Evolutionary conservation across 768 basidiomycete genomes (phyloP).

Genomic region (Naganishia antarctica): DNA sequence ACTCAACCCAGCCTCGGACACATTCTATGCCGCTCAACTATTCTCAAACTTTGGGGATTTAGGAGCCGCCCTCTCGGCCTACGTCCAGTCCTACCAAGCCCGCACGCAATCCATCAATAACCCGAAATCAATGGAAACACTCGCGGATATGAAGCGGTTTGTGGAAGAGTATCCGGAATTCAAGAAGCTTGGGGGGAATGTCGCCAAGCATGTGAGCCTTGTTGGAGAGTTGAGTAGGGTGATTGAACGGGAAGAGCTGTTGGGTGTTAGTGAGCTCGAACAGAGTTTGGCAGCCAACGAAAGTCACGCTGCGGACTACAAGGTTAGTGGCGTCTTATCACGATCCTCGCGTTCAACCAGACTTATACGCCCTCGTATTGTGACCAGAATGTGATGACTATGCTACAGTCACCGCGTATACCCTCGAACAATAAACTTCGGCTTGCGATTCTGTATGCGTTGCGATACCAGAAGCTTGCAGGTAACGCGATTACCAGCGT

Average conservation of each 20-base stretch:
- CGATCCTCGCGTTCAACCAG: too few species aligned
- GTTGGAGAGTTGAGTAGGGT: constrained; percentile 92
- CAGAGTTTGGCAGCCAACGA: constrained; percentile 91
- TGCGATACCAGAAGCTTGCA: constrained; percentile 88
- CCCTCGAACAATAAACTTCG: constrained; percentile 79
- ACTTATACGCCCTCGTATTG: too few species aligned
- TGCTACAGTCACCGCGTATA: constrained; percentile 65
- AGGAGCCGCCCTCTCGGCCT: constrained; percentile 80
- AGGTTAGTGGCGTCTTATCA: constrained; percentile 56
- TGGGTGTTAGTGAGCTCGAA: constrained; percentile 90
- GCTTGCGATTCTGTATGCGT: constrained; percentile 81
- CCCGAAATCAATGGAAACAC: constrained; percentile 81
- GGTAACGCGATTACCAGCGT: constrained; percentile 69
- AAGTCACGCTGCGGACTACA: constrained; percentile 70
- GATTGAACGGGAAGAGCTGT: constrained; percentile 74
- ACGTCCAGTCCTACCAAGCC: constrained; percentile 79
- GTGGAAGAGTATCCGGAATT: constrained; percentile 99
- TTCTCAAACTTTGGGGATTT: constrained; percentile 94
- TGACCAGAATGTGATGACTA: constrained; percentile 69
- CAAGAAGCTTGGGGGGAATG: constrained; percentile 90
- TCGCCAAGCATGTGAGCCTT: constrained; percentile 95
- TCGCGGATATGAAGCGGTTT: constrained; percentile 92
- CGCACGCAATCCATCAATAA: constrained; percentile 39
- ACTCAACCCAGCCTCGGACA: constrained; percentile 80
- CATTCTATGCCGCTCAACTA: constrained; percentile 86